Evolutionary conservation across 2,329 filamentous ascomycete species (phyloP).

Genomic region (Microdochium trichocladiopsis): DNA sequence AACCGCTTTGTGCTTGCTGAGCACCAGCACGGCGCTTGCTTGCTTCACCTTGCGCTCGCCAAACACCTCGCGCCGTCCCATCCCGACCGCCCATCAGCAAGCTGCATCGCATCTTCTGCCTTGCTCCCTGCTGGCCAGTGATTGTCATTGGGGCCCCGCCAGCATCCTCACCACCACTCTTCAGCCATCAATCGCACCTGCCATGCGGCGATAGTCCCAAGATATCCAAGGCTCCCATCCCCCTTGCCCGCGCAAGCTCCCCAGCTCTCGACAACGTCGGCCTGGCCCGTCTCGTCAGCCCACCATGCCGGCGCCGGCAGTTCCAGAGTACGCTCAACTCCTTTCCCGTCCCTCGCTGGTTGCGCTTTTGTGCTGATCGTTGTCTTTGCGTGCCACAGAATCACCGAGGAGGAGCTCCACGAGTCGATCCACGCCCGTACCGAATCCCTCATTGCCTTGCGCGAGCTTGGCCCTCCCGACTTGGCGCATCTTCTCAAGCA

Average conservation of each 20-base stretch:
- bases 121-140: neutral
- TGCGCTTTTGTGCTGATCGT: neutral
- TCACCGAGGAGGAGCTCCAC: slow-evolving; percentile 88
- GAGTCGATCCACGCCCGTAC: slow-evolving; percentile 90
- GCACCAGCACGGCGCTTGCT: neutral
- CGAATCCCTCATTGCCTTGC: slow-evolving; percentile 75
- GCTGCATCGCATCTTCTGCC: neutral
- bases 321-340: slow-evolving; percentile 19
- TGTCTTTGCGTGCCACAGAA: slow-evolving; percentile 41
- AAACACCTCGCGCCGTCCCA: neutral
- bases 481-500: slow-evolving; percentile 90
- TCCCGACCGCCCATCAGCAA: neutral
- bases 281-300: neutral
- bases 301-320: slow-evolving; percentile 15
- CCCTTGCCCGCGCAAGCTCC: neutral
- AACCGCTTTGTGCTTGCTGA: neutral
- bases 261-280: neutral
- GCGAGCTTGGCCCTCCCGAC: slow-evolving; percentile 92
- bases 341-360: neutral
- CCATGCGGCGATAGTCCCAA: neutral
- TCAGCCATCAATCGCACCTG: neutral
- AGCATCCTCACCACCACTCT: too few relatives aligned
- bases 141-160: too few relatives aligned
- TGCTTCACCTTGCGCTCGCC: neutral
- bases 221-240: neutral